Percentiles rank a stretch among this genome's conserved stretches.
Conservation (phyloP, 208 protist genomes). For the Phytomonas sp. region DNA sequence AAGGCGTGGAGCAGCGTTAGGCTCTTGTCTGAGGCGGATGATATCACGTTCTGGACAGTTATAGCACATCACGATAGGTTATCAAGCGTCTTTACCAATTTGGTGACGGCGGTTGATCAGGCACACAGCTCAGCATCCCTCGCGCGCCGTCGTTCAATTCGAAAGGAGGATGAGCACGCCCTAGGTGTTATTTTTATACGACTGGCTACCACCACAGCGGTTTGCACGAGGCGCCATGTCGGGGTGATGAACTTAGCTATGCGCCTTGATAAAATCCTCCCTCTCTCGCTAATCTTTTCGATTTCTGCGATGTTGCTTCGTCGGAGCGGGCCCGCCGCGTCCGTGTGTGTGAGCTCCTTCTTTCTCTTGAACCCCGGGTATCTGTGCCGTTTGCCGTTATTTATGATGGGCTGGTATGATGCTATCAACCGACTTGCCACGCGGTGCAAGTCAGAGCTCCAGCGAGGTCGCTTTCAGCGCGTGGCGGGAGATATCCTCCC, state of each 20-base stretch:
- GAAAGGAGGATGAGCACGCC: constrained; percentile 26
- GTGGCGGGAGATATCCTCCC: constrained; percentile 66
- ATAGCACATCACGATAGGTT: constrained; percentile 48
- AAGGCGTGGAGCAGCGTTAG: constrained; percentile 49
- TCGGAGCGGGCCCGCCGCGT: constrained; percentile 40
- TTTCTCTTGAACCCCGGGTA: constrained; percentile 51
- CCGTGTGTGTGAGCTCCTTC: constrained; percentile 46
- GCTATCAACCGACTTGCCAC: constrained; percentile 37
- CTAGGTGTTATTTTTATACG: constrained; percentile 49
- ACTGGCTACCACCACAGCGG: constrained; percentile 35
- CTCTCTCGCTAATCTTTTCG: constrained; percentile 37
- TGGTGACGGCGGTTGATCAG: constrained; percentile 44
- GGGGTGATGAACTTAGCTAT: constrained; percentile 26
- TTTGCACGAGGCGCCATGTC: constrained; percentile 26
- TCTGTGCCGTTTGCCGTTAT: constrained; percentile 33
- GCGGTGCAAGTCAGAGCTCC: constrained; percentile 49
- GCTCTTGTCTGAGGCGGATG: constrained; percentile 49
- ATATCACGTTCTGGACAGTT: constrained; percentile 81
- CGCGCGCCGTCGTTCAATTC: constrained; percentile 24
- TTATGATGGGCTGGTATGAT: constrained; percentile 52
- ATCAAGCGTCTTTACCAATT: constrained; percentile 28
- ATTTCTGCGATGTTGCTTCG: constrained; percentile 46
- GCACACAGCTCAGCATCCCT: constrained; percentile 56
- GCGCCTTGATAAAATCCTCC: constrained; percentile 34
- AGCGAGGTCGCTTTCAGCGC: constrained; percentile 71